Evolutionary conservation across 257 asterid genomes (phyloP).

Genomic region (Cinchona pubescens): DNA sequence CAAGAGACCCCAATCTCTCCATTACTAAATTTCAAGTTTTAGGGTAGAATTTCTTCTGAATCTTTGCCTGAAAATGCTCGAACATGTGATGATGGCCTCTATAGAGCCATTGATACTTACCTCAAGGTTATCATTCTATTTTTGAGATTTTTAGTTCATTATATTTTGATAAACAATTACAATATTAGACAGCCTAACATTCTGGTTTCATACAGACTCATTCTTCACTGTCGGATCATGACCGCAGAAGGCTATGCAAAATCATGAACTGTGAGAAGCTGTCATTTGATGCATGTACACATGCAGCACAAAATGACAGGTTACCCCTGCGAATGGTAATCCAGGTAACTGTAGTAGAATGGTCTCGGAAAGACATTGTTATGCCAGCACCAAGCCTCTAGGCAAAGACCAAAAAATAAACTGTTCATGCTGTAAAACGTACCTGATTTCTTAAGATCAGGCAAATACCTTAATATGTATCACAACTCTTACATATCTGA

Average conservation of each 20-base stretch:
- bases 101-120: constrained; percentile 76
- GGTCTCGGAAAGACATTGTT: neutral
- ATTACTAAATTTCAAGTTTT: constrained; percentile 53
- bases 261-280: constrained; percentile 76
- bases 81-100: constrained; percentile 68
- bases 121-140: constrained; percentile 53
- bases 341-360: constrained; percentile 51
- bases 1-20: constrained; percentile 67
- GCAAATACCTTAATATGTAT: too few species aligned
- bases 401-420: neutral
- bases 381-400: neutral
- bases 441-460: neutral
- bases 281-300: constrained; percentile 77
- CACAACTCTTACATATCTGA: neutral
- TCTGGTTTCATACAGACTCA: constrained; percentile 47
- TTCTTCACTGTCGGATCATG: constrained; percentile 67
- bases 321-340: constrained; percentile 72
- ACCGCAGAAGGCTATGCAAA: constrained; percentile 69
- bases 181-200: neutral
- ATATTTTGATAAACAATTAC: too few species aligned
- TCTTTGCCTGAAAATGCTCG: constrained; percentile 63
- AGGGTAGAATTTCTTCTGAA: too few species aligned
- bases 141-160: too few species aligned
- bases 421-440: neutral
- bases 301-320: constrained; percentile 87